Evolutionary conservation across 1,284 basidiomycete species (phyloP), one percentile per base, ranked within the genome.

Genomic region (Xerocomus nothofagi): DNA sequence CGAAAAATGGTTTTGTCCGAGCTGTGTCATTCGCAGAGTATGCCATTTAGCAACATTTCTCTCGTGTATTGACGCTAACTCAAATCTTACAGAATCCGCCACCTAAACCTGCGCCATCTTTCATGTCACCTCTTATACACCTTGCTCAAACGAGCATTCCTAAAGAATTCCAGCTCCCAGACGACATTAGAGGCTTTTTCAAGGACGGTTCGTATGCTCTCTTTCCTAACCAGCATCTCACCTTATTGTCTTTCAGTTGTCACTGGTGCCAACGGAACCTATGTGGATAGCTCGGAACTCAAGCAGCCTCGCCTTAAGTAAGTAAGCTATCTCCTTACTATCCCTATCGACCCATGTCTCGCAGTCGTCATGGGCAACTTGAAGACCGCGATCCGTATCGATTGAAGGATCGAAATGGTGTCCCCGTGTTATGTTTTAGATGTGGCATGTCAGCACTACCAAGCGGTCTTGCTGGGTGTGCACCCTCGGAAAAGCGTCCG

Each of bases 341-440:
- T 55, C 38, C 39, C 36, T 37, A 26, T 49, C 44, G 49, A 36
- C 54, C 48, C 54, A 57, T 50, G 38, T 47, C 42, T 43, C 53
- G n/a, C 60, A 96, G 93, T 67, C 91, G 92, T 32, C 86, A 88
- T 63, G 93, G 93, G 11, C 85, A 91, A 59, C 71, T 90, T 30
- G 97, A 98, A 65, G 93, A 95, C 51, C 87, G 95, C 33, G 97
- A 99, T 70, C 85, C 91, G 8, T 84, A 88, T 72, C 84, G 90
- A 47, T 74, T 96, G 42, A 90, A 88, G 64, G 95, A 98, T 70
- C 82, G 86, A 59, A 92, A 89, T 61, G 87, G 90, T 5, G 77
- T 80, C 0, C 80, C 87, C 1, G 83, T 98, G 9, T 74, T 95
- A 29, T 99, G 96, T 70, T 98, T 89, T 75, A 82, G 79, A 51